Evolutionary conservation across 2,329 filamentous ascomycete species (phyloP), one percentile per base, ranked within the genome.

Genomic region (Aspergillus sp.): DNA sequence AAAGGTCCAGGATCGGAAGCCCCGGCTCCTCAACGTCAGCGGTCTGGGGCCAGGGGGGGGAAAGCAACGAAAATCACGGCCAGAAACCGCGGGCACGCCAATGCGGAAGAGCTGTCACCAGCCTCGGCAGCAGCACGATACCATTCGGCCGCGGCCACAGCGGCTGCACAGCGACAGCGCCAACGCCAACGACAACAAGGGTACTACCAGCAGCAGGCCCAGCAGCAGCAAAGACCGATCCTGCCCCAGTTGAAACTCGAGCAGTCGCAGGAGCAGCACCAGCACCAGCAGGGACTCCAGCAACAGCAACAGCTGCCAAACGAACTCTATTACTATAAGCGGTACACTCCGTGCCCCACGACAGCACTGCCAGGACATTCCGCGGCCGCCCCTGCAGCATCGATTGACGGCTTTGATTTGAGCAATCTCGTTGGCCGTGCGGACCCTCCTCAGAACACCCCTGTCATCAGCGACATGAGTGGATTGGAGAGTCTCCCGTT

Each of bases 31-130:
- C 62, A 68, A 50, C 66, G 69, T 48, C 69, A 70, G 52, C 60
- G 62, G 44, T 69, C 70, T 27, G 71, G 69, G 47, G 65, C 67
- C 7, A 71, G 65, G 53, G 69, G 68, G 12, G 68, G 70, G 6
- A 69, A 63, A 50, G 65, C 68, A 35, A 61, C 65, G 13, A 70
- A 67, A 52, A 60, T 62, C 52, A 57, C 62, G 17, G 60, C 66
- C 19, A 66, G 58, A 48, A 55, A 57, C 49, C 60, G 64, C 46
- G 58, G 58, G n/a, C 55, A 27, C 41, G 4, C 15, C 19, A 30
- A 44, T 42, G 54, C 59, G 45, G 52, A 66, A 57, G 57, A 62
- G 22, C 53, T 49, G 39, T 53, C 46, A 45, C n/a, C 10, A 6
- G 15, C 33, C 13, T 53, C 46, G 45, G 22, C 19, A n/a, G 15